Evolutionary conservation across 2,329 filamentous ascomycete species (phyloP), one percentile per base, ranked within the genome.

Genomic region (Gliomastix tumulicola): DNA sequence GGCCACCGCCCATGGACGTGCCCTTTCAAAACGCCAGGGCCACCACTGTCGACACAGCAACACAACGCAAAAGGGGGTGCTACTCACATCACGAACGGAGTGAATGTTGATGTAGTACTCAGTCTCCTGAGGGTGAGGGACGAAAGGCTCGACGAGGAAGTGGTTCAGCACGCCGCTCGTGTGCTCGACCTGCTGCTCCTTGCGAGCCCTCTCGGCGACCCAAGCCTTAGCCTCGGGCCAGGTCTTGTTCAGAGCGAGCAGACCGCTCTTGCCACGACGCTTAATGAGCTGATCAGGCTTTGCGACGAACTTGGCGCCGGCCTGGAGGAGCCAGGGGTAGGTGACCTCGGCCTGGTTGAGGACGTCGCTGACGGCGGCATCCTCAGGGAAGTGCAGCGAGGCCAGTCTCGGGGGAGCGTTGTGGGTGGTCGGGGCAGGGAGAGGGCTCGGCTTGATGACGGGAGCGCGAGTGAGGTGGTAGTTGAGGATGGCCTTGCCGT

Each of bases 41-140:
- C n/a, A n/a, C n/a, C n/a, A n/a, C n/a, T n/a, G n/a, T n/a, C n/a
- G n/a, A n/a, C n/a, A n/a, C n/a, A n/a, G n/a, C n/a, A n/a, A n/a
- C n/a, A n/a, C n/a, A 43, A 45, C 37, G 37, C 43, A 47, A 51
- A 48, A 44, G 49, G 38, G 32, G 28, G 39, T 36, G 40, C 42
- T 44, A 81, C 88, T 81, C 82, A 97, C 92, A 82, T 97, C 92
- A 75, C 92, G 86, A 58, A 95, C 89, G 46, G 92, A 97, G 79
- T 96, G 92, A 75, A 98, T 98, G 82, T 96, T 96, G 75, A 98
- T 95, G 72, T 98, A 98, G 75, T 97, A 97, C 70, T 98, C 92
- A 47, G 90, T 96, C 63, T 88, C 84, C 55, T 88, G 78, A 47
- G 89, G 84, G 69, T 98, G 92, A 56, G 90, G 92, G 45, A 97